Percentiles rank a stretch among this genome's conserved stretches.
Evolutionary conservation across 306 rosid genomes (phyloP).

Genomic region (Gastrolobium bilobum): DNA sequence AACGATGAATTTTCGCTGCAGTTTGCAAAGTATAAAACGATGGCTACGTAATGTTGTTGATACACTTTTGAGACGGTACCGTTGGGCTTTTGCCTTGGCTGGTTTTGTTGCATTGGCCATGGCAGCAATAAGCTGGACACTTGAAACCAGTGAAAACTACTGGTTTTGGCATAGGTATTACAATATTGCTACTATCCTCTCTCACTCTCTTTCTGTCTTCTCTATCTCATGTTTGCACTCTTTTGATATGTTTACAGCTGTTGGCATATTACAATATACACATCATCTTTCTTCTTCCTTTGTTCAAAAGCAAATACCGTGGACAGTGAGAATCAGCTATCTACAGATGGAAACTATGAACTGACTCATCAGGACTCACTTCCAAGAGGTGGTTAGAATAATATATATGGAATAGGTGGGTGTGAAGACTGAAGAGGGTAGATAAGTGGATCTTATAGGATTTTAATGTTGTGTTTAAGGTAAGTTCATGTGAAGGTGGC

Average conservation of each 20-base stretch:
- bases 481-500: slow-evolving; percentile 29
- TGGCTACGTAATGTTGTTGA: slow-evolving; percentile 64
- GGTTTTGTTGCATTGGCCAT: slow-evolving; percentile 71
- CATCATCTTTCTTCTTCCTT: slow-evolving; percentile 63
- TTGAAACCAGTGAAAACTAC: slow-evolving; percentile 80
- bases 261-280: slow-evolving; percentile 83
- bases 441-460: background rate
- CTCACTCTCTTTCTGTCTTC: slow-evolving; percentile 31
- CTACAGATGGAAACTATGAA: slow-evolving; percentile 45
- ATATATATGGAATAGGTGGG: background rate
- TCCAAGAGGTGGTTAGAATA: slow-evolving; percentile 34
- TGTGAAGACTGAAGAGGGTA: background rate
- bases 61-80: slow-evolving; percentile 65
- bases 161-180: slow-evolving; percentile 92
- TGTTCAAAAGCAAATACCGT: slow-evolving; percentile 57
- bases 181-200: background rate
- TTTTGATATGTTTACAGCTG: slow-evolving; percentile 65
- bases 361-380: slow-evolving; percentile 50
- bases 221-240: slow-evolving; percentile 33
- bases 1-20: slow-evolving; percentile 49
- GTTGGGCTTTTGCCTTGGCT: slow-evolving; percentile 72
- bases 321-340: slow-evolving; percentile 37
- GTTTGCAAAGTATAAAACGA: slow-evolving; percentile 64
- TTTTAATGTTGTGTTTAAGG: slow-evolving; percentile 22
- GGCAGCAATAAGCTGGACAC: slow-evolving; percentile 83